Conservation (phyloP, 164 flowering plant genomes). For the Annona cherimola region DNA sequence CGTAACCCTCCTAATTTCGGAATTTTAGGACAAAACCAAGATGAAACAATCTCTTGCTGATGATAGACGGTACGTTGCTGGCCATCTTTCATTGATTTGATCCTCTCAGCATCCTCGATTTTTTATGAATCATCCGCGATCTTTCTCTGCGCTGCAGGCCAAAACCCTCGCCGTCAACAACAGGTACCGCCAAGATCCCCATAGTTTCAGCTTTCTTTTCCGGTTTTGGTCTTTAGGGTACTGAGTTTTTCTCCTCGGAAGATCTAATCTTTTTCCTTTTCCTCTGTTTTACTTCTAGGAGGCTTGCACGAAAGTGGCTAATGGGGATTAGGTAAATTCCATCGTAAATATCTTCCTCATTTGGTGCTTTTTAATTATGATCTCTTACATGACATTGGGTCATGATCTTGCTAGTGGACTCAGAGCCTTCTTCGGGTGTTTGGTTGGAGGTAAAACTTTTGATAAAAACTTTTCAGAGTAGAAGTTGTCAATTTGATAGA, state of each 20-base stretch:
- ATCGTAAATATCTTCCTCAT: not conserved
- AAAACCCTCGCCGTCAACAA: slow-evolving; percentile 6
- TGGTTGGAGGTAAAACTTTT: too few species aligned
- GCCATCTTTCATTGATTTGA: not conserved
- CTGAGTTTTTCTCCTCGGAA: not conserved
- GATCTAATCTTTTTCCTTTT: not conserved
- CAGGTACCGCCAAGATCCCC: slow-evolving; percentile 12
- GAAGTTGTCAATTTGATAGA: too few species aligned
- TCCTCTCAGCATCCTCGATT: not conserved
- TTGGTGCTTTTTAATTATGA: not conserved
- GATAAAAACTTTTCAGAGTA: too few species aligned
- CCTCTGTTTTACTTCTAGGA: not conserved
- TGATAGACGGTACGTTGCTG: slow-evolving; percentile 10
- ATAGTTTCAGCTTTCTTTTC: not conserved
- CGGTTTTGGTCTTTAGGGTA: not conserved
- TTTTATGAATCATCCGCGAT: too few species aligned
- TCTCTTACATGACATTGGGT: not conserved
- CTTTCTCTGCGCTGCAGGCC: slow-evolving; percentile 19
- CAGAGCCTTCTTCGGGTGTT: not conserved
- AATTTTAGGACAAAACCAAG: slow-evolving; percentile 20
- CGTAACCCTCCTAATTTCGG: not conserved
- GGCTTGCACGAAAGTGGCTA: slow-evolving; percentile 6
- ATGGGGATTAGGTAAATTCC: slow-evolving; percentile 10
- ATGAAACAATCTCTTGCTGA: slow-evolving; percentile 4
- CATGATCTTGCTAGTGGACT: not conserved